Conservation (phyloP, 2,329 filamentous ascomycete genomes). For the Trichoderma cornu-damae region DNA sequence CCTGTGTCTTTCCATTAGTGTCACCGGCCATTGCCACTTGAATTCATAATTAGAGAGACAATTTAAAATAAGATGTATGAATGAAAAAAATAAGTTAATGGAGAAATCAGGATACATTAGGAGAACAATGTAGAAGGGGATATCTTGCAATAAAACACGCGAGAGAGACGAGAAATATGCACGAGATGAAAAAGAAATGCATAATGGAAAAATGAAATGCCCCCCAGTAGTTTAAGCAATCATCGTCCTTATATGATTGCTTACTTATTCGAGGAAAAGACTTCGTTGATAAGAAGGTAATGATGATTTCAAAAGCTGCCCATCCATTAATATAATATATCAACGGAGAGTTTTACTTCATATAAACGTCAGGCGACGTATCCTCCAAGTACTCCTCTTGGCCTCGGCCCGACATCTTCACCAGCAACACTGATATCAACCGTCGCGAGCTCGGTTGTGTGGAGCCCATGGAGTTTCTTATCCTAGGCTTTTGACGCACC, state of each 20-base stretch:
- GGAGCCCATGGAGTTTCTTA: conserved; percentile 62
- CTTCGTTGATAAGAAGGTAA: neutral
- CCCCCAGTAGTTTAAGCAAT: too few relatives aligned
- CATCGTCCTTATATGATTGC: neutral
- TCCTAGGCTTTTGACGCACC: conserved; percentile 64
- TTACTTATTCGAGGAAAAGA: neutral
- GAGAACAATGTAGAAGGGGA: too few relatives aligned
- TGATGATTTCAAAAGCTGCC: too few relatives aligned
- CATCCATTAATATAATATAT: neutral
- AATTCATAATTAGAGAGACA: neutral
- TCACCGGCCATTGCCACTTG: neutral
- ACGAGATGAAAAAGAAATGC: too few relatives aligned
- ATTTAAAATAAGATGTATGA: too few relatives aligned
- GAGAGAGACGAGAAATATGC: too few relatives aligned
- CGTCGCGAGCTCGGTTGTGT: conserved; percentile 58
- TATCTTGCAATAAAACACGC: too few relatives aligned
- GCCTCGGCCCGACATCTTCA: conserved; percentile 57
- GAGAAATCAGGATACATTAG: too few relatives aligned
- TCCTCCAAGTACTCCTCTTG: conserved; percentile 29
- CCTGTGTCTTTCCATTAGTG: conserved; percentile 1
- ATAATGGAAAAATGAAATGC: too few relatives aligned
- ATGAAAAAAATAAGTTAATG: too few relatives aligned
- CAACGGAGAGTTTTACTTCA: neutral
- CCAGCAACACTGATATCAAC: conserved; percentile 63
- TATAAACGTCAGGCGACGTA: conserved; percentile 26